Evolutionary conservation across 108 stramenopile genomes (phyloP), one percentile per base, ranked within the genome.

Genomic region (Skeletonema tropicum): DNA sequence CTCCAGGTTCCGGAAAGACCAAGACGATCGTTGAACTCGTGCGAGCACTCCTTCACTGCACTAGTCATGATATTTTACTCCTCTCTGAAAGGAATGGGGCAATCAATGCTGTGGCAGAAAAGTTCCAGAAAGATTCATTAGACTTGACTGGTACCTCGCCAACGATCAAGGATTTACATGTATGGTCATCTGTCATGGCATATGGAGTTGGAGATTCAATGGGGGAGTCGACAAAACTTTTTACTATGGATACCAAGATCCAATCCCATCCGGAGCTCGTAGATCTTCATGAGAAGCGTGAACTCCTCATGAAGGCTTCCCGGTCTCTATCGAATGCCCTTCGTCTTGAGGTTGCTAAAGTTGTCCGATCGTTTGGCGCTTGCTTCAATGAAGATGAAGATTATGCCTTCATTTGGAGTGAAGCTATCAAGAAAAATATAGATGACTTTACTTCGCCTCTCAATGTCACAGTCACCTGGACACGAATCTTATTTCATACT

Each of bases 91-190:
- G 85, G 32, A 86, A 86, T 49, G 82, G 85, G 30, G 85, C 85
- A 6, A 86, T 86, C 38, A 82, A 86, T 73, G 85, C 85, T 15
- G 66, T 86, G 15, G 85, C 85, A 29, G 85, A 86, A 46, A 86
- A 86, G 71, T 77, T 86, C 33, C 46, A 60, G 46, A 55, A 70
- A 12, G 48, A 45, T 10, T 80, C 60, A 8, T 2, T 86, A 9
- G 67, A n/a, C 48, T 33, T 32, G 14, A 60, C 12, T 33, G 52
- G 64, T 48, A 10, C 60, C 26, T 41, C 60, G 29, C 31, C 13
- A 17, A 55, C 68, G 17, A 68, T 86, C 4, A 62, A n/a, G 12
- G 75, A 86, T 74, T 26, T 76, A 6, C 26, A 62, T n/a, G 52
- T 79, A 25, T 86, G 85, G 85, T 31, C 23, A 13, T 68, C 73